Conservation (phyloP, 495 filamentous ascomycete species). For the Neurospora tetrasperma region DNA sequence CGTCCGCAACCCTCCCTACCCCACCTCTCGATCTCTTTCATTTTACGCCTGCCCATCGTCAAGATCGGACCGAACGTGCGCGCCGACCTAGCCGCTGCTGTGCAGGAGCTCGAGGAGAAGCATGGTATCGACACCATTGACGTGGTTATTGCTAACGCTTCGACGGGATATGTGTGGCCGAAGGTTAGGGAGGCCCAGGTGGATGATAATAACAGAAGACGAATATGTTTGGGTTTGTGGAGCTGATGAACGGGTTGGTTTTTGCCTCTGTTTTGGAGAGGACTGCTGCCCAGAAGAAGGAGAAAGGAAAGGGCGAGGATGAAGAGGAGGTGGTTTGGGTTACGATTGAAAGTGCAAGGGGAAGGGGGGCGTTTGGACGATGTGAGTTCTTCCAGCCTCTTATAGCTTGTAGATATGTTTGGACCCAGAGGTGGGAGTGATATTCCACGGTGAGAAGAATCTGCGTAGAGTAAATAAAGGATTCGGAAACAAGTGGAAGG, state of each 20-base stretch:
- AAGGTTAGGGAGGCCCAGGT: conserved; percentile 21
- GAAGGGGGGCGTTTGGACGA: conserved; percentile 13
- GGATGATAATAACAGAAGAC: conserved; percentile 20
- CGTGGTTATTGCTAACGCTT: conserved; percentile 24
- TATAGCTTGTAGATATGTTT: neutral
- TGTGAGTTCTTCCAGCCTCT: conserved; percentile 9
- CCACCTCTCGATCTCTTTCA: conserved; percentile 15
- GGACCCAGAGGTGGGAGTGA: neutral
- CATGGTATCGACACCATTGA: conserved; percentile 22
- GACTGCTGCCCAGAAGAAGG: neutral
- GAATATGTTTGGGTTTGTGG: conserved; percentile 22
- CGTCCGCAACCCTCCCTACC: conserved; percentile 19
- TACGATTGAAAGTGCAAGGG: conserved; percentile 23
- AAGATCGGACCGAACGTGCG: conserved; percentile 19
- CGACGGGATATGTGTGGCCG: conserved; percentile 17
- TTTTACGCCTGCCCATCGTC: conserved; percentile 15
- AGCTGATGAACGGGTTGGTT: neutral
- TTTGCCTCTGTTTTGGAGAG: neutral
- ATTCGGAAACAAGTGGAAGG: neutral
- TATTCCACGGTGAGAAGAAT: neutral
- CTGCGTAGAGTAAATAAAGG: neutral
- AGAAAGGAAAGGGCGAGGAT: conserved; percentile 1
- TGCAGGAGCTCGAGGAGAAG: conserved; percentile 5
- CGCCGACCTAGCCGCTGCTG: conserved; percentile 11
- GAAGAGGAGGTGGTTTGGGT: conserved; percentile 20